These are phyloP conservation scores for Phylloporus arenicola DNA, from an alignment of 768 basidiomycete species.

Conservation along the genomic window DNA sequence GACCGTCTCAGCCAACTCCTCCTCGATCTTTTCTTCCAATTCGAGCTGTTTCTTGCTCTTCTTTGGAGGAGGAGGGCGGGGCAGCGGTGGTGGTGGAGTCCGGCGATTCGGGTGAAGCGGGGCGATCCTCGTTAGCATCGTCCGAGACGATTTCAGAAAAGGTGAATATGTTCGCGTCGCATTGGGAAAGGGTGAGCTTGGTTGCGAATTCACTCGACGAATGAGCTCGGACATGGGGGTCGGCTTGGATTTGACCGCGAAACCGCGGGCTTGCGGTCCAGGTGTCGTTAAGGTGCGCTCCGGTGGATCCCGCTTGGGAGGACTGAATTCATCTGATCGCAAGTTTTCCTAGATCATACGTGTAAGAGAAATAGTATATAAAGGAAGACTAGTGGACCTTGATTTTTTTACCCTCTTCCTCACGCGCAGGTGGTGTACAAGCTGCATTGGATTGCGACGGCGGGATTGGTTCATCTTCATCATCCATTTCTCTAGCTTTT, in stretches of 20 bases:
- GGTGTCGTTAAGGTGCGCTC: slow-evolving; percentile 10
- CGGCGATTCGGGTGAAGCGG: slow-evolving; percentile 70
- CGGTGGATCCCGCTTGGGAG: neutral
- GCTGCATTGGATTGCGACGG: neutral
- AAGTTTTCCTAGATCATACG: slow-evolving; percentile 11
- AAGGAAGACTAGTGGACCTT: slow-evolving; percentile 9
- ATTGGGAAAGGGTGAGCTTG: slow-evolving; percentile 47
- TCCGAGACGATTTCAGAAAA: slow-evolving; percentile 58
- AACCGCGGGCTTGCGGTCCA: slow-evolving; percentile 17
- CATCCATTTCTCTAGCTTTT: slow-evolving; percentile 25
- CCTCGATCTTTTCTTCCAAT: slow-evolving; percentile 74
- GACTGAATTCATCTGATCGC: slow-evolving; percentile 1
- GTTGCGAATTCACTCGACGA: slow-evolving; percentile 60
- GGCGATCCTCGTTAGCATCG: slow-evolving; percentile 60
- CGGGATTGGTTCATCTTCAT: slow-evolving; percentile 16
- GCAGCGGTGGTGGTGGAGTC: slow-evolving; percentile 68
- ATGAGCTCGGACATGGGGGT: slow-evolving; percentile 75
- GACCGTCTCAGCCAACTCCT: slow-evolving; percentile 67
- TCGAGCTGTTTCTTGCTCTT: slow-evolving; percentile 78
- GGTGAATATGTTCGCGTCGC: slow-evolving; percentile 49
- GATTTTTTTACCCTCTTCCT: slow-evolving; percentile 7
- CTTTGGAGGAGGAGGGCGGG: slow-evolving; percentile 64
- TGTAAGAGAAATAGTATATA: neutral
- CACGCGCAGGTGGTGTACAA: neutral
- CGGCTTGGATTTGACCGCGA: slow-evolving; percentile 48